These are phyloP conservation scores for Silene latifolia DNA, from an alignment of 148 eudicot genomes.

Conservation along the genomic window DNA sequence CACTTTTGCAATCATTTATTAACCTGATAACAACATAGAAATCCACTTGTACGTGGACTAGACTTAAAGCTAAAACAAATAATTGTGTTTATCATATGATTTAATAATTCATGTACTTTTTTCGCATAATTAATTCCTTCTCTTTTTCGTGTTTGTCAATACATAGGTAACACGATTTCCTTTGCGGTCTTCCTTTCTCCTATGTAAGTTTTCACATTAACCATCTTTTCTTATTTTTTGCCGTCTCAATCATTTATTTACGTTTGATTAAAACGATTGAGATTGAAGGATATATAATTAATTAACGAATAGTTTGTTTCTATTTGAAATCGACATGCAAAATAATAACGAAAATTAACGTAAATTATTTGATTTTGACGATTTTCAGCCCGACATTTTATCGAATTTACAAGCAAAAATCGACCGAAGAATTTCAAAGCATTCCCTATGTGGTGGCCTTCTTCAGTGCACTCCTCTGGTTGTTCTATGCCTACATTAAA, in stretches of 20 bases:
- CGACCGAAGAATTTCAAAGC: slow-evolving; percentile 60
- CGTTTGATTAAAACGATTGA: too few species aligned
- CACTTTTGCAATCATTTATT: slow-evolving; percentile 30
- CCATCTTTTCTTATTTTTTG: too few species aligned
- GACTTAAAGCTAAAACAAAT: neutral
- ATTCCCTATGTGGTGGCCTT: slow-evolving; percentile 56
- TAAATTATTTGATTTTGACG: neutral
- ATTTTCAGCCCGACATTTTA: slow-evolving; percentile 55
- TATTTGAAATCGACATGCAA: neutral
- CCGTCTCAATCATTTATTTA: too few species aligned
- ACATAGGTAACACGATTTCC: slow-evolving; percentile 68
- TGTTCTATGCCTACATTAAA: slow-evolving; percentile 49
- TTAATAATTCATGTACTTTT: neutral
- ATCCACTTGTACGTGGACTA: neutral
- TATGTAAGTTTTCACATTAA: slow-evolving; percentile 41
- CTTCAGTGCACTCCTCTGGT: slow-evolving; percentile 47
- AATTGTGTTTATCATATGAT: neutral
- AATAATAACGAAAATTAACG: neutral
- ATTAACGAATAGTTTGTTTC: too few species aligned
- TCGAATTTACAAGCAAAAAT: slow-evolving; percentile 49
- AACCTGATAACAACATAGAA: slow-evolving; percentile 29
- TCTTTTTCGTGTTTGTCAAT: neutral
- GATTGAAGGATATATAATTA: too few species aligned
- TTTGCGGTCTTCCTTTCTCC: slow-evolving; percentile 86
- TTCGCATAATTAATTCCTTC: neutral